Conservation (phyloP, 306 rosid genomes). For the Pterocarpus santalinus region DNA sequence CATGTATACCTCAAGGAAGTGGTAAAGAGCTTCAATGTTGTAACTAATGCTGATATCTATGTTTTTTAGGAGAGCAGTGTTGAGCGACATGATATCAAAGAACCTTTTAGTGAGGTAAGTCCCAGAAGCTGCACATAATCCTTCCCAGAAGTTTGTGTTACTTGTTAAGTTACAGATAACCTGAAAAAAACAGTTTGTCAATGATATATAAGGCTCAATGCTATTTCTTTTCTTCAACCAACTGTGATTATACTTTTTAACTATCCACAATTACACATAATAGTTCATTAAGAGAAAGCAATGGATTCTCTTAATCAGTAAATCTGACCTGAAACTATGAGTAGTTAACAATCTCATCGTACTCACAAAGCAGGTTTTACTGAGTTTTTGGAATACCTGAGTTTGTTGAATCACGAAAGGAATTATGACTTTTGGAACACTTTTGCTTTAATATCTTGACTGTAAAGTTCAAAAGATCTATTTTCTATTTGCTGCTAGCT, state of each 20-base stretch:
- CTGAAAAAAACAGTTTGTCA: constrained; percentile 13
- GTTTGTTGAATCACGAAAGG: background rate
- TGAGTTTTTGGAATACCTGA: background rate
- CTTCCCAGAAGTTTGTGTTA: constrained; percentile 30
- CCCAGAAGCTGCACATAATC: constrained; percentile 21
- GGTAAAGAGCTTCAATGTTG: constrained; percentile 36
- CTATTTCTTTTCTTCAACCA: constrained; percentile 40
- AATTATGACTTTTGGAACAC: constrained; percentile 12
- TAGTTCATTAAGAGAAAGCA: constrained; percentile 9
- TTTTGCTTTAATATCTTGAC: constrained; percentile 1
- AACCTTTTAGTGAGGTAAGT: constrained; percentile 94
- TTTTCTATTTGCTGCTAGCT: background rate
- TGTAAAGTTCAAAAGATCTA: constrained; percentile 6
- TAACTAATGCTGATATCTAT: constrained; percentile 45
- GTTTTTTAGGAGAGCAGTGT: constrained; percentile 86
- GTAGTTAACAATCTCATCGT: background rate
- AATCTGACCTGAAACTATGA: background rate
- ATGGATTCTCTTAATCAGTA: constrained; percentile 14
- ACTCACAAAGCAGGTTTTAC: constrained; percentile 4
- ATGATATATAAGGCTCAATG: constrained; percentile 23
- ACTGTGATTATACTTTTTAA: constrained; percentile 1
- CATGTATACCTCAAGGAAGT: constrained; percentile 35
- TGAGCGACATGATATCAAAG: constrained; percentile 91
- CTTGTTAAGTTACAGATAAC: constrained; percentile 11
- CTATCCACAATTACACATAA: background rate